Percentiles rank a stretch among this genome's conserved stretches.
These are phyloP conservation scores for Neofusicoccum parvum DNA, from an alignment of 2,329 filamentous ascomycete genomes.

Conservation along the genomic window DNA sequence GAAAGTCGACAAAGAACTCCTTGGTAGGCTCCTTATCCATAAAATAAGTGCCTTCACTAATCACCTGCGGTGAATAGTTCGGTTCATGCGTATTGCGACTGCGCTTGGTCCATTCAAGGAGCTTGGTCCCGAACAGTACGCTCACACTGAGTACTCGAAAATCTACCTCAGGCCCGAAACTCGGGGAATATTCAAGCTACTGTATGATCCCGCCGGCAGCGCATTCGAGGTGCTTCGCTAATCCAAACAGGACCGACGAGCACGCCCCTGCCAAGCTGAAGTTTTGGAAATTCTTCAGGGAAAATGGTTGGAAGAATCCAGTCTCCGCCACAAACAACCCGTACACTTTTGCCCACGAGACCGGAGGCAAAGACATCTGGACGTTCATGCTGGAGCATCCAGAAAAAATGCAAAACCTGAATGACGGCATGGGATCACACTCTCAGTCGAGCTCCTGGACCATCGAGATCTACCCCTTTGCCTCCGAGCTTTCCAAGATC, in stretches of 20 bases:
- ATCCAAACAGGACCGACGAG: neutral
- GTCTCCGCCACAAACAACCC: slow-evolving; percentile 21
- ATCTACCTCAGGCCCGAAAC: neutral
- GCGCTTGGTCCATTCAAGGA: slow-evolving; percentile 1
- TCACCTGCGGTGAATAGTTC: neutral
- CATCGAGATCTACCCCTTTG: slow-evolving; percentile 21
- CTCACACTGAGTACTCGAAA: neutral
- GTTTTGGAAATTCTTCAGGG: slow-evolving; percentile 22
- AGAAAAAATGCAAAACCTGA: slow-evolving; percentile 18
- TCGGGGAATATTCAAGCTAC: neutral
- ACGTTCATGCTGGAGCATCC: slow-evolving; percentile 18
- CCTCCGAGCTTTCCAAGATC: slow-evolving; percentile 3
- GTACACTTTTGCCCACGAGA: slow-evolving; percentile 24
- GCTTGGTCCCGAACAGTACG: neutral
- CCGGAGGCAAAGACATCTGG: slow-evolving; percentile 19
- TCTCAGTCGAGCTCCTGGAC: slow-evolving; percentile 16
- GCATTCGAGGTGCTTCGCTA: no score
- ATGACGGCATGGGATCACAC: slow-evolving; percentile 23
- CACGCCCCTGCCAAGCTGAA: slow-evolving; percentile 11
- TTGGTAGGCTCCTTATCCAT: neutral
- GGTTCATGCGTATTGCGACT: neutral
- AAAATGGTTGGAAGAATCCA: slow-evolving; percentile 22
- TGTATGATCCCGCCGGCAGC: neutral
- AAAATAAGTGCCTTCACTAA: neutral
- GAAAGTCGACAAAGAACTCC: neutral